Evolutionary conservation across 306 rosid species (phyloP), one percentile per base, ranked within the genome.

Genomic region (Herpetospermum pedunculosum): DNA sequence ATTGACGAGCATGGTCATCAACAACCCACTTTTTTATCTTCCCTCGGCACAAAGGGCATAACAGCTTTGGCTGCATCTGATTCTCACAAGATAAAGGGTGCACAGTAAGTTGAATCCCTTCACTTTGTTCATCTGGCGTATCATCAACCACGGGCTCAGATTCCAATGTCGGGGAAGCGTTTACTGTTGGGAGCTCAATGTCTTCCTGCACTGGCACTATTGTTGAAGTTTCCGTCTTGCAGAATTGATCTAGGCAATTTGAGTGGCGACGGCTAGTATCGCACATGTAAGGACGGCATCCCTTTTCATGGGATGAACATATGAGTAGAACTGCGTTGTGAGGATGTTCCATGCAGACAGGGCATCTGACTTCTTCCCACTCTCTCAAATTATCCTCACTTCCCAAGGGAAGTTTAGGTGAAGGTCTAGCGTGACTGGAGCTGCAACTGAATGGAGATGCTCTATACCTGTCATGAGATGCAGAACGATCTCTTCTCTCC

Each of bases 271-370:
- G 82, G 82, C 99, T 95, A 41, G 99, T 95, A 84, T 95, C 86
- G 73, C 99, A 95, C 99, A 95, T 95, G 87, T 85, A 95, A 49
- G 99, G 97, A 41, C 97, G 97, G 81, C 97, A 95, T 30, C 99
- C 97, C 77, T 87, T 91, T 71, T 85, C 96, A 64, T 88, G 87
- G 32, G 99, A 91, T 28, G 99, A 89, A 78, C 99, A 95, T 30
- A 91, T 82, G 48, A 95, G 97, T 15, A 95, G 90, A 83, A 95
- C 96, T 14, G 97, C 92, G 81, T 91, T 95, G 81, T 95, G 99
- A 54, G 99, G 99, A 76, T 95, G 99, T 70, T 95, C 99, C 97
- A 95, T 89, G 83, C 99, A 91, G 73, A 95, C 96, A 5, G 97
- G 96, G 83, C 99, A 95, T 77, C 96, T 87, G 18, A 92, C 97